These are phyloP conservation scores for Acanthamoeba triangularis DNA, from an alignment of 208 protist species.

Conservation along the genomic window DNA sequence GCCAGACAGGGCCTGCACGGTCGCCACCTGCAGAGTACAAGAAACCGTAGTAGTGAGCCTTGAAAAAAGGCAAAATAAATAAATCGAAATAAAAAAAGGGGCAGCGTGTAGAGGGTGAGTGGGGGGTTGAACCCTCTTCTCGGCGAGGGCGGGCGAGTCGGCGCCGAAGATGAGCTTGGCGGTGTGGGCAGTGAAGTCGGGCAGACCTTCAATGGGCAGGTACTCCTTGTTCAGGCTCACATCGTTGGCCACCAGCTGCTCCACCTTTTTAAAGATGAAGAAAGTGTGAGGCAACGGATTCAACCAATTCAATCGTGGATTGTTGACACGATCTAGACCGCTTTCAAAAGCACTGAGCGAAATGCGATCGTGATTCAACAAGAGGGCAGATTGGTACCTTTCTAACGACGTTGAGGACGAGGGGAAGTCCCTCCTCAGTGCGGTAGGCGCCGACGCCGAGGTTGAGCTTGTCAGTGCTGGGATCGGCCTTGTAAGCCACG, in stretches of 20 bases:
- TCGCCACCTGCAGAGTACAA: constrained; percentile 85
- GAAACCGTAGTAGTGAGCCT: not conserved
- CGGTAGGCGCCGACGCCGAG: constrained; percentile 99
- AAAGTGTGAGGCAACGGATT: not conserved
- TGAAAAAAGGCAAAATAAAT: not conserved
- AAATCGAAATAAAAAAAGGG: not conserved
- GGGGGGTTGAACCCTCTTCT: constrained; percentile 69
- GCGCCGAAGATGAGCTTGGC: constrained; percentile 95
- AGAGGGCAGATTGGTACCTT: constrained; percentile 87
- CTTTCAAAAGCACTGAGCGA: not conserved
- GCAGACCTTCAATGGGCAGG: constrained; percentile 96
- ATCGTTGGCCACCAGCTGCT: constrained; percentile 83
- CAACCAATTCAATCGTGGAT: too few species aligned
- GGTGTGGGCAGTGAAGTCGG: constrained; percentile 93
- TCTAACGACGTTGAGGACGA: constrained; percentile 95
- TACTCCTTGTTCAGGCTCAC: constrained; percentile 97
- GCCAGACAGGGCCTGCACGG: constrained; percentile 94
- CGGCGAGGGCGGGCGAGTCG: constrained; percentile 85
- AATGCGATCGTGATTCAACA: not conserved
- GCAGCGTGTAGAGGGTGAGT: not conserved
- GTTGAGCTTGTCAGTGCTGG: constrained; percentile 95
- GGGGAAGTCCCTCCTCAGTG: constrained; percentile 95
- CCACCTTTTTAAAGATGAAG: constrained; percentile 78
- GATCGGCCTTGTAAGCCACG: constrained; percentile 90
- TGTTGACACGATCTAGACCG: not conserved